Evolutionary conservation across 1,139 yeast species (phyloP).

Genomic region (Nakaseomyces sp.): DNA sequence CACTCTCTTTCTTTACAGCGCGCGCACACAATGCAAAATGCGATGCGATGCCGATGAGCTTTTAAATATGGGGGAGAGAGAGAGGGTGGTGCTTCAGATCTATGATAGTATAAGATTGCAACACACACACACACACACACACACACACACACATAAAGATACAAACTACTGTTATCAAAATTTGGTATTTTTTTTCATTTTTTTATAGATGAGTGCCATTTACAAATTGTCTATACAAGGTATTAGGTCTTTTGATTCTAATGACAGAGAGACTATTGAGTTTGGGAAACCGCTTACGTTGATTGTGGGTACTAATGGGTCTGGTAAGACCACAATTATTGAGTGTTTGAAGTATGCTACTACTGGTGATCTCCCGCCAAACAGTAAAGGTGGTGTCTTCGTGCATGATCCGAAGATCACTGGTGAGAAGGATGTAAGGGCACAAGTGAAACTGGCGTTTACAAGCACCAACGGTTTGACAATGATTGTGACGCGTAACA

Average conservation of each 20-base stretch:
- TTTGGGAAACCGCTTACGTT: constrained; percentile 87
- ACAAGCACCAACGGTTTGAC: constrained; percentile 61
- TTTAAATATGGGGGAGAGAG: no score
- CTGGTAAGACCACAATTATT: constrained; percentile 96
- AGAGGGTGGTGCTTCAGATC: no score
- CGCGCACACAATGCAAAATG: no score
- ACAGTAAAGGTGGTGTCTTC: constrained; percentile 93
- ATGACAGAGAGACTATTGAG: constrained; percentile 74
- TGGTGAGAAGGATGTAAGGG: constrained; percentile 69
- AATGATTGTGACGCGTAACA: constrained; percentile 80
- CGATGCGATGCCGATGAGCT: no score
- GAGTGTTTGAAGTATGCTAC: constrained; percentile 92
- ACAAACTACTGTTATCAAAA: no score
- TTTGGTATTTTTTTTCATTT: not conserved
- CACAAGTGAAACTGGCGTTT: constrained; percentile 86
- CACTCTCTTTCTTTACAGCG: no score
- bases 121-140: no score
- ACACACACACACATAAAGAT: no score
- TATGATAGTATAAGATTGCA: no score
- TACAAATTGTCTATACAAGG: constrained; percentile 82
- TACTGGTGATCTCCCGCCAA: constrained; percentile 94
- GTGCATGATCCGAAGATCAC: constrained; percentile 84
- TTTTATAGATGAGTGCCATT: constrained; percentile 50
- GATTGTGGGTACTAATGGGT: constrained; percentile 93
- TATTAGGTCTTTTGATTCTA: constrained; percentile 79